Base-by-base conservation (phyloP, 495 filamentous ascomycete species). In the Penicillium paxilli region DNA sequence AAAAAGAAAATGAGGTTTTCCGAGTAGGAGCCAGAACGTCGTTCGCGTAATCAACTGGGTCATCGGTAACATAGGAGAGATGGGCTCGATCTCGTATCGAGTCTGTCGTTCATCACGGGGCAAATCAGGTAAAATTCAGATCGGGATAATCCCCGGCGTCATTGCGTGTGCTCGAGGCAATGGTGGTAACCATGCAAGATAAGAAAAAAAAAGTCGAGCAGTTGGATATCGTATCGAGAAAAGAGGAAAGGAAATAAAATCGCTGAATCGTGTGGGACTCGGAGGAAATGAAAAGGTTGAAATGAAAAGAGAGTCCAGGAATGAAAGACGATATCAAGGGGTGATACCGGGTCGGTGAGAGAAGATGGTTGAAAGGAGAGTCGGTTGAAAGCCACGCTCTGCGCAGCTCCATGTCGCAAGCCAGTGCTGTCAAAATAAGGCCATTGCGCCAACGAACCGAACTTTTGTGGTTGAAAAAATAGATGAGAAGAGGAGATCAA, bases 261-360 rank as follows among this genome's bases (percentile, higher is more conserved):
- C 50, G 49, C 30, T 54, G 60, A 20, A 57, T 57, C 54, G 44
- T 57, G n/a, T 44, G 47, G 47, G 26, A 51, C 51, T 62, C 55
- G 48, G 44, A 38, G 16, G 32, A 25, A 44, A 37, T 37, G 44
- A 38, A 21, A 26, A 24, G 44, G 28, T 46, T 42, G 52, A 50
- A 23, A 17, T 22, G 44, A 54, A 28, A 49, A 59, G 56, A 24
- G 56, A 65, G 44, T 42, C 40, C 40, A 42, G 40, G 40, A 42
- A 42, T 42, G 40, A 22, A 54, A 46, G 53, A 62, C 62, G 64
- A 64, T 65, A 58, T 64, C 53, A 28, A 51, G 24, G 28, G 51
- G 57, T 44, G 50, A 54, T 32, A 48, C 12, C 44, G 46, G 47
- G 35, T 42, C 25, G 47, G 58, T 40, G 25, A 49, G 30, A 47